Evolutionary conservation across 202 grass and related monocot species (phyloP), one percentile per base, ranked within the genome.

Genomic region (Hordeum pubiflorum): DNA sequence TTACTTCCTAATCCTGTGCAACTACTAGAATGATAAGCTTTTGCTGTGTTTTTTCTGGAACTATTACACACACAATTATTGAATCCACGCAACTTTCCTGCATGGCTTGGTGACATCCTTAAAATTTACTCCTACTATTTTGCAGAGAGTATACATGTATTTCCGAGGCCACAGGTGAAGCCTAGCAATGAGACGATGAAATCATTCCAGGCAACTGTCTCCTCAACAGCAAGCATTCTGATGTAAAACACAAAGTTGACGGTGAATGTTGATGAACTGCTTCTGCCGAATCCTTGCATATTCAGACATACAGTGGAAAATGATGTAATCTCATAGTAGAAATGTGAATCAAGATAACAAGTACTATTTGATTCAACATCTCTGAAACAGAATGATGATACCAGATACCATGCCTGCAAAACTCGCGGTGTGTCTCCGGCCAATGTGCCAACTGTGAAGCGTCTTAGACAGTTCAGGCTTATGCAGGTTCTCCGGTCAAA

Each of bases 81-180:
- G 24, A 63, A 37, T 18, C 5, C 10, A 37, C 1, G 33, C 34
- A 61, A 65, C 31, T 13, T 50, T 2, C 48, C 21, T 24, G 58
- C 15, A 2, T 63, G 18, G 24, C 40, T 78, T 3, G 14, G 13
- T 66, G 67, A 83, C 63, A 44, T 63, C 23, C 34, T 63, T 63
- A 9, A 43, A 44, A 27, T 44, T 79, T 44, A 15, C 44, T 48
- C 44, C 4, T 50, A 43, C 79, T 54, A 54, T 50, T 78, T 77
- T 92, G 72, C 86, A 94, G 92, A 91, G 82, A 91, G 81, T 94
- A 17, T 93, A 91, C 74, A 82, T 78, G 69, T 93, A 91, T 77
- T 98, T 98, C 78, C 89, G 95, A 90, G 95, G 95, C 37, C 79
- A 91, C 26, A 74, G 81, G 72, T 97, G 74, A 97, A 86, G 58